phyloP scores from a whole-genome alignment of 2,329 filamentous ascomycete species.

The Neofusicoccum laricinum region DNA sequence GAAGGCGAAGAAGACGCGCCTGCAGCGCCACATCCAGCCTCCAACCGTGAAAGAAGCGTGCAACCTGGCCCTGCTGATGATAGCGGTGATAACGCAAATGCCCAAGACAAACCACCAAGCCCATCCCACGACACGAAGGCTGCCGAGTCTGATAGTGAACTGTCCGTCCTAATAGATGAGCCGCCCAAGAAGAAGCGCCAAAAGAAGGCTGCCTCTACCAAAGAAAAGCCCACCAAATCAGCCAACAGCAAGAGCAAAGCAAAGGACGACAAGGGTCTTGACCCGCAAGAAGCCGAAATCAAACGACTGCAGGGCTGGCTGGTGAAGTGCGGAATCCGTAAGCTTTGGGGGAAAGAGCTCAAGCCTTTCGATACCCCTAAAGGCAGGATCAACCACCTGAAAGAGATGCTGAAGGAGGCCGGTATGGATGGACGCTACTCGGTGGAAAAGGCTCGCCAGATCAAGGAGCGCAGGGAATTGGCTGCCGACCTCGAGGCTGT shows the following conservation, averaged over 20 bases:
- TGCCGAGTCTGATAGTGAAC: conserved; percentile 57
- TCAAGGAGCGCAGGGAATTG: conserved; percentile 84
- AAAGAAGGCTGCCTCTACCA: conserved; percentile 31
- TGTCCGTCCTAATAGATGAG: conserved; percentile 78
- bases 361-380: conserved; percentile 69
- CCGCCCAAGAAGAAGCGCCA: conserved; percentile 54
- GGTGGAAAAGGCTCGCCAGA: conserved; percentile 76
- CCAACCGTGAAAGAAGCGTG: background rate
- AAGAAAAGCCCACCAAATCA: conserved; percentile 23
- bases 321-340: conserved; percentile 85
- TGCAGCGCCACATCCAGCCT: background rate
- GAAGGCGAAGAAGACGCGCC: background rate
- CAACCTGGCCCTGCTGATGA: background rate
- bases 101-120: background rate
- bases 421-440: conserved; percentile 92
- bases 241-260: conserved; percentile 31
- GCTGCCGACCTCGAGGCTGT: conserved; percentile 80
- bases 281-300: conserved; percentile 73
- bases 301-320: conserved; percentile 86
- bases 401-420: conserved; percentile 70
- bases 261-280: conserved; percentile 43
- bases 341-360: conserved; percentile 85
- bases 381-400: conserved; percentile 80
- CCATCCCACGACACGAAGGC: background rate
- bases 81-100: background rate